These are phyloP conservation scores for Telfairia occidentalis DNA, from an alignment of 331 rosid genomes.

Conservation along the genomic window DNA sequence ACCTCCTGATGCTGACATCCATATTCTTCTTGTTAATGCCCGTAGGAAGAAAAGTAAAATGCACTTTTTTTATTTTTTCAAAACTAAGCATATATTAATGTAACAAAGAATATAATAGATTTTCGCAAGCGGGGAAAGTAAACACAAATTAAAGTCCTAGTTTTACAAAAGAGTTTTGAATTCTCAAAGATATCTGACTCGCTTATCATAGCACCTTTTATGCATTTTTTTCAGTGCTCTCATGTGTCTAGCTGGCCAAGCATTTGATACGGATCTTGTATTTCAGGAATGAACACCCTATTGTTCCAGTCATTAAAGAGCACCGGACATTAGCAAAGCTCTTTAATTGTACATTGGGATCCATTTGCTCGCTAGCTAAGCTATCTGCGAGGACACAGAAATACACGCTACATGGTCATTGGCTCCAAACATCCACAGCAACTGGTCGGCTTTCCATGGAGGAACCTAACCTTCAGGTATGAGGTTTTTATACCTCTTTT, in stretches of 20 bases:
- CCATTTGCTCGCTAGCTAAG: conserved; percentile 76
- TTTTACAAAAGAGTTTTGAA: not conserved
- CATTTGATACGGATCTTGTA: conserved; percentile 12
- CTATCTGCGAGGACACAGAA: conserved; percentile 59
- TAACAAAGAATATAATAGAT: not conserved
- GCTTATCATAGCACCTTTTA: not conserved
- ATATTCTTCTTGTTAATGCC: not conserved
- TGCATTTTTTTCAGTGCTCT: not conserved
- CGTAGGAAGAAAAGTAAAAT: not conserved
- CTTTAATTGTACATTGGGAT: conserved; percentile 76
- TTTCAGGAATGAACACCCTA: conserved; percentile 91
- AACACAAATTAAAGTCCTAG: not conserved
- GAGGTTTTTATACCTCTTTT: conserved; percentile 8
- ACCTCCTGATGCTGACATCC: not conserved
- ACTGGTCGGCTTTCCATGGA: conserved; percentile 99
- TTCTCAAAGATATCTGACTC: not conserved
- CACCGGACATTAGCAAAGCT: conserved; percentile 85
- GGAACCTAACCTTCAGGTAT: conserved; percentile 98
- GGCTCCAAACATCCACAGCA: conserved; percentile 96
- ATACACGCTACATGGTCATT: conserved; percentile 82
- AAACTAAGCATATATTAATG: not conserved
- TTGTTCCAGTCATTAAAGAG: conserved; percentile 86
- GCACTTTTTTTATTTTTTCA: not conserved
- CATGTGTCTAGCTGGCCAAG: not conserved
- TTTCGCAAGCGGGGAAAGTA: not conserved